These are phyloP conservation scores for Fusarium duplospermum DNA, from an alignment of 2,329 filamentous ascomycete genomes.

Conservation along the genomic window DNA sequence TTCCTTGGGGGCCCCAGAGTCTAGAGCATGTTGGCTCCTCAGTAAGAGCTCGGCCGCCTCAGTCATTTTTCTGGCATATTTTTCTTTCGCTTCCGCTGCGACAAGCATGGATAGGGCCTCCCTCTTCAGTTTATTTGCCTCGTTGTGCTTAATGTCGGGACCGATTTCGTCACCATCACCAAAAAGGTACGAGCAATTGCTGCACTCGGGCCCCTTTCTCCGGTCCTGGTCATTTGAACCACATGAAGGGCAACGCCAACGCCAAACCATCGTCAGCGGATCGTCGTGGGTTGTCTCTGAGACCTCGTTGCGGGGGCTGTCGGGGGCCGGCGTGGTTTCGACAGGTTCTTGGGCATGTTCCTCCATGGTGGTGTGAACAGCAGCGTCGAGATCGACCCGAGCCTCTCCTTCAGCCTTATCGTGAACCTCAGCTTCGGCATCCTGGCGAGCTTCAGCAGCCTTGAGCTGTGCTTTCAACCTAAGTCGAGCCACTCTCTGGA, in stretches of 20 bases:
- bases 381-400: background rate
- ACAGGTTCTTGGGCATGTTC: background rate
- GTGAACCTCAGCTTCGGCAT: too few relatives aligned
- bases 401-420: background rate
- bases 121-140: too few relatives aligned
- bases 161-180: background rate
- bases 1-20: too few relatives aligned
- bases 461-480: too few relatives aligned
- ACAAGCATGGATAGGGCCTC: too few relatives aligned
- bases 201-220: background rate
- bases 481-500: too few relatives aligned
- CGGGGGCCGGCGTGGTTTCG: background rate
- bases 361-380: background rate
- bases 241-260: background rate
- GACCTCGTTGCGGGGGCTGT: background rate
- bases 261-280: background rate
- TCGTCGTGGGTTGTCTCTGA: background rate
- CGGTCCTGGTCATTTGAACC: background rate
- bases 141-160: too few relatives aligned
- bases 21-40: too few relatives aligned
- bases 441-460: too few relatives aligned
- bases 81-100: too few relatives aligned
- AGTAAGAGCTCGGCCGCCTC: too few relatives aligned
- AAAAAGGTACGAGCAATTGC: background rate
- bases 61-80: too few relatives aligned